Conservation (phyloP, 441 rosid species). For the Erodium moschatum region DNA sequence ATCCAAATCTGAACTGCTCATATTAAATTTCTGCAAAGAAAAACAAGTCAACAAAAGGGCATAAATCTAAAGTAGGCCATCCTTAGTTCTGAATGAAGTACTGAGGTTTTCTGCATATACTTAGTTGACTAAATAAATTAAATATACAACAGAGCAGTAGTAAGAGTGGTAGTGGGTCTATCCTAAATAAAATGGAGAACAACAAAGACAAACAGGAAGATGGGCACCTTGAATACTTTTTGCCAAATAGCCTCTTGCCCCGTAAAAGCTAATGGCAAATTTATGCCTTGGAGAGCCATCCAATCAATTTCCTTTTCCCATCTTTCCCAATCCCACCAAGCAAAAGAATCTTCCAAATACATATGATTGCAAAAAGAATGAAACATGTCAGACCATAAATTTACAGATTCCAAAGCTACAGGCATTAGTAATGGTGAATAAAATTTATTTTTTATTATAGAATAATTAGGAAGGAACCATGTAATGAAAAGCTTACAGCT, state of each 20-base stretch:
- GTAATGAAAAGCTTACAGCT: conserved; percentile 44
- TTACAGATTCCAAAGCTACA: background rate
- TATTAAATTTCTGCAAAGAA: conserved; percentile 46
- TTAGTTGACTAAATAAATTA: background rate
- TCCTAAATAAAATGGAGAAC: background rate
- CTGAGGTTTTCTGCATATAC: background rate
- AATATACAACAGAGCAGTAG: too few relatives aligned
- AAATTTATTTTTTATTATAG: conserved; percentile 5
- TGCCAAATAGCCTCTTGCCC: conserved; percentile 71
- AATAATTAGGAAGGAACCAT: conserved; percentile 1
- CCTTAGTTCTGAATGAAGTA: background rate
- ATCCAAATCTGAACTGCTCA: conserved; percentile 45
- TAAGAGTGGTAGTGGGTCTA: background rate
- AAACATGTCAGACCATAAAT: conserved; percentile 10
- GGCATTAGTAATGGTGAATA: background rate
- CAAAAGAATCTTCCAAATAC: conserved; percentile 45
- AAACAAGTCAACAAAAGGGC: conserved; percentile 14
- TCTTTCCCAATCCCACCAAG: conserved; percentile 77
- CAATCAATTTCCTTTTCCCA: conserved; percentile 74
- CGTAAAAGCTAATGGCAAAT: conserved; percentile 64
- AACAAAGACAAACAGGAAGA: conserved; percentile 4
- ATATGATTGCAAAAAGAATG: conserved; percentile 7
- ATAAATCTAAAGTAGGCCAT: background rate
- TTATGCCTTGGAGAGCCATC: conserved; percentile 78
- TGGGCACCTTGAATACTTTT: conserved; percentile 52